These are phyloP conservation scores for Penicillium sp. DNA, from an alignment of 2,329 filamentous ascomycete species.

Conservation along the genomic window DNA sequence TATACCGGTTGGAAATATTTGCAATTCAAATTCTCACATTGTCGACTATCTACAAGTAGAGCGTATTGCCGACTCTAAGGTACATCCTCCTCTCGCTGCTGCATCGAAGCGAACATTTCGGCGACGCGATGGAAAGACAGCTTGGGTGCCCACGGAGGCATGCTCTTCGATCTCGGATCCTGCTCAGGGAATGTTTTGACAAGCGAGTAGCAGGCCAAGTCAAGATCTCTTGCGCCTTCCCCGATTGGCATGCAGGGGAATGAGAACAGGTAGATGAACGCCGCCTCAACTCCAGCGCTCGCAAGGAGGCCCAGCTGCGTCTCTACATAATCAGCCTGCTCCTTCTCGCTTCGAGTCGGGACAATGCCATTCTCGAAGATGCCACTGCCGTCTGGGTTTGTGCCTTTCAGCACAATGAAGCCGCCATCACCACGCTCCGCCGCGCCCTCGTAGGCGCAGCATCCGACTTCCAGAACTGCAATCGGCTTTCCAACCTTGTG, in stretches of 20 bases:
- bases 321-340: slow-evolving; percentile 21
- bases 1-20: no score
- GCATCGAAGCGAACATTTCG: neutral
- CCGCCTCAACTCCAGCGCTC: slow-evolving; percentile 14
- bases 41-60: no score
- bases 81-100: no score
- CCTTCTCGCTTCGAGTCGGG: slow-evolving; percentile 21
- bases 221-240: slow-evolving; percentile 14
- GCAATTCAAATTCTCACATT: no score
- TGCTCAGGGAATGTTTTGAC: slow-evolving; percentile 17
- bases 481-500: slow-evolving; percentile 17
- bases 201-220: slow-evolving; percentile 25
- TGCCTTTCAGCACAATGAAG: slow-evolving; percentile 19
- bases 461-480: slow-evolving; percentile 23
- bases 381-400: slow-evolving; percentile 22
- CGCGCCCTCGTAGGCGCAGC: slow-evolving; percentile 24
- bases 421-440: slow-evolving; percentile 19
- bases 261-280: slow-evolving; percentile 22
- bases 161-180: slow-evolving; percentile 9
- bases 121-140: slow-evolving; percentile 19
- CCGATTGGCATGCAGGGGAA: slow-evolving; percentile 20
- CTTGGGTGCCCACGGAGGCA: slow-evolving; percentile 23
- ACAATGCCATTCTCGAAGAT: slow-evolving; percentile 20
- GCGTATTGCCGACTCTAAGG: no score
- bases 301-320: slow-evolving; percentile 21